A percentile compares a stretch with the other conserved stretches of the same genome.
These are phyloP conservation scores for Collybia sp. DNA, from an alignment of 768 basidiomycete genomes.

Conservation along the genomic window DNA sequence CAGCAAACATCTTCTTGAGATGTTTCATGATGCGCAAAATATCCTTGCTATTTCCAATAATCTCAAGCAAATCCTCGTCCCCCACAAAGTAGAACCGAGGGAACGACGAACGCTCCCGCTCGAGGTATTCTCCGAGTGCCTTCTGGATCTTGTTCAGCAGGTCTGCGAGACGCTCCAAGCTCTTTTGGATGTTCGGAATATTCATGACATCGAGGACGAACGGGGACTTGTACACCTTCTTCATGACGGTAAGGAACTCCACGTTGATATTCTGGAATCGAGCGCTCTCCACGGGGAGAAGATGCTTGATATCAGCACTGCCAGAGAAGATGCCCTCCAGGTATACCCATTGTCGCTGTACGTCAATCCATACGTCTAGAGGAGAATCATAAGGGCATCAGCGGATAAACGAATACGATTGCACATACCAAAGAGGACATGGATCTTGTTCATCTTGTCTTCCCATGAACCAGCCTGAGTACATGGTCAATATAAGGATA, in stretches of 20 bases:
- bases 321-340: constrained; percentile 99
- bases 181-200: constrained; percentile 95
- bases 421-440: constrained; percentile 84
- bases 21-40: constrained; percentile 98
- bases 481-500: constrained; percentile 3
- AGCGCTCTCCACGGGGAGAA: constrained; percentile 95
- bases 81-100: constrained; percentile 99
- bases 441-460: constrained; percentile 93
- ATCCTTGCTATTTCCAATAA: constrained; percentile 99
- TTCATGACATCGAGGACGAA: constrained; percentile 97
- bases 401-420: background rate
- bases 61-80: constrained; percentile 97
- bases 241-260: constrained; percentile 98
- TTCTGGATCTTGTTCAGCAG: constrained; percentile 98
- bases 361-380: constrained; percentile 97
- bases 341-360: constrained; percentile 99
- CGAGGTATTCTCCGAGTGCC: constrained; percentile 97
- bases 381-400: constrained; percentile 5
- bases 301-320: constrained; percentile 98
- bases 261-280: constrained; percentile 98
- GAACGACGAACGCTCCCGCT: constrained; percentile 95
- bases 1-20: constrained; percentile 99
- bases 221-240: constrained; percentile 99
- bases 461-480: constrained; percentile 85
- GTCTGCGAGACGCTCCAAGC: constrained; percentile 93